These are phyloP conservation scores for Thermoascus crustaceus DNA, from an alignment of 2,329 filamentous ascomycete genomes.

Conservation along the genomic window DNA sequence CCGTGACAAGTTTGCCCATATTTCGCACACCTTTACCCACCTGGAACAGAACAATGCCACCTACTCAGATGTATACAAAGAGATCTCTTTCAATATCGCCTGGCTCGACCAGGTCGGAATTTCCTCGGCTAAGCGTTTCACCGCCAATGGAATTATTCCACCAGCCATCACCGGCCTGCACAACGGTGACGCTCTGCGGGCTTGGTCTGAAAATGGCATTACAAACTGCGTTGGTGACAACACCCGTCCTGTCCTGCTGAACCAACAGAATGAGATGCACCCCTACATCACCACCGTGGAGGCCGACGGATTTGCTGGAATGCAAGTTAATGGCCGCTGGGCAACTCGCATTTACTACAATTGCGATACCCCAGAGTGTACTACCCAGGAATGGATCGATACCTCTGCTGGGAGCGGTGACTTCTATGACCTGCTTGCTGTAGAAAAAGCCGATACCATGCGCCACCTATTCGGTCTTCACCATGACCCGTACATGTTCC, in stretches of 20 bases:
- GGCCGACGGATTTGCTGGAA: constrained; percentile 47
- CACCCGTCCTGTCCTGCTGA: constrained; percentile 48
- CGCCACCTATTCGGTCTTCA: constrained; percentile 50
- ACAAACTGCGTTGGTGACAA: constrained; percentile 56
- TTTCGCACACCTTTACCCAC: constrained; percentile 59
- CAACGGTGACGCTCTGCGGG: constrained; percentile 54
- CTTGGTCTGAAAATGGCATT: constrained; percentile 54
- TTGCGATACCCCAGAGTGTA: constrained; percentile 51
- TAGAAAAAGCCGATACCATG: constrained; percentile 46
- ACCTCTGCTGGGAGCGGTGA: constrained; percentile 49
- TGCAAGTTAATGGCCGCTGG: constrained; percentile 52
- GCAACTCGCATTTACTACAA: constrained; percentile 58
- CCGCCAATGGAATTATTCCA: constrained; percentile 49
- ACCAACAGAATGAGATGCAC: constrained; percentile 47
- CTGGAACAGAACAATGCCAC: constrained; percentile 53
- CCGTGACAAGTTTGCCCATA: constrained; percentile 46
- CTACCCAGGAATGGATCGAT: constrained; percentile 52
- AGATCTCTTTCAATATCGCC: constrained; percentile 53
- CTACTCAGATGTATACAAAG: constrained; percentile 48
- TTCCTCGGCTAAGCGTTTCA: constrained; percentile 40
- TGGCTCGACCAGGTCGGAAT: constrained; percentile 51
- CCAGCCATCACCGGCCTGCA: constrained; percentile 57
- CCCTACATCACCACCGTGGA: constrained; percentile 46
- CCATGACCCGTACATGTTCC: constrained; percentile 55
- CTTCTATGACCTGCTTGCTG: constrained; percentile 44